phyloP scores from a whole-genome alignment of 768 basidiomycete species.

The Crassisporium funariophilum region DNA sequence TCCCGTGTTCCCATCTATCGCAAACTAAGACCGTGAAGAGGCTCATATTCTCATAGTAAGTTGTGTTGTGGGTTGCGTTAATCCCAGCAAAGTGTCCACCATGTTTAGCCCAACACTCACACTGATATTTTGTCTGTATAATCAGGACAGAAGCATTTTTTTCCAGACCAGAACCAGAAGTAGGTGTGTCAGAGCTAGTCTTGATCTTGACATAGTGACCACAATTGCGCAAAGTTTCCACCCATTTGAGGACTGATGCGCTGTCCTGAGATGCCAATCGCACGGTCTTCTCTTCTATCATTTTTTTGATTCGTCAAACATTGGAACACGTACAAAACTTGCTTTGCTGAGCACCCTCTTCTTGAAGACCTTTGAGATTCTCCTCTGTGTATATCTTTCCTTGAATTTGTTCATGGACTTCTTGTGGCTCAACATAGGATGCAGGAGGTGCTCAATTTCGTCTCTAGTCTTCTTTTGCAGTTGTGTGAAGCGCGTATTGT shows the following conservation, averaged over 20 bases:
- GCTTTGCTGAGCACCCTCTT: not conserved
- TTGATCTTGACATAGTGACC: conserved; percentile 10
- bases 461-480: not conserved
- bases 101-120: not conserved
- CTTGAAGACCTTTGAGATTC: not conserved
- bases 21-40: conserved; percentile 9
- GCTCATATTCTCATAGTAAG: conserved; percentile 12
- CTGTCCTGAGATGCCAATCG: conserved; percentile 8
- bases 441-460: conserved; percentile 1
- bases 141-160: conserved; percentile 8
- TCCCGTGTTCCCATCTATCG: conserved; percentile 15
- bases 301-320: conserved; percentile 11
- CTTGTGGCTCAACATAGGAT: not conserved
- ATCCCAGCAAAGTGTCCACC: conserved; percentile 1
- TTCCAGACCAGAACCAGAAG: conserved; percentile 2
- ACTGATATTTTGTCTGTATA: conserved; percentile 13
- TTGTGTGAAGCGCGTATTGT: not conserved
- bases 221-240: not conserved
- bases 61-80: conserved; percentile 17
- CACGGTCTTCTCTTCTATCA: conserved; percentile 10
- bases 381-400: not conserved
- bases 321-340: conserved; percentile 5
- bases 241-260: conserved; percentile 10
- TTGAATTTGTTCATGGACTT: conserved; percentile 5
- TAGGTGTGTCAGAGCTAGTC: not conserved